phyloP scores from a whole-genome alignment of 352 stramenopile species.

The Globisporangium cederbergense region DNA sequence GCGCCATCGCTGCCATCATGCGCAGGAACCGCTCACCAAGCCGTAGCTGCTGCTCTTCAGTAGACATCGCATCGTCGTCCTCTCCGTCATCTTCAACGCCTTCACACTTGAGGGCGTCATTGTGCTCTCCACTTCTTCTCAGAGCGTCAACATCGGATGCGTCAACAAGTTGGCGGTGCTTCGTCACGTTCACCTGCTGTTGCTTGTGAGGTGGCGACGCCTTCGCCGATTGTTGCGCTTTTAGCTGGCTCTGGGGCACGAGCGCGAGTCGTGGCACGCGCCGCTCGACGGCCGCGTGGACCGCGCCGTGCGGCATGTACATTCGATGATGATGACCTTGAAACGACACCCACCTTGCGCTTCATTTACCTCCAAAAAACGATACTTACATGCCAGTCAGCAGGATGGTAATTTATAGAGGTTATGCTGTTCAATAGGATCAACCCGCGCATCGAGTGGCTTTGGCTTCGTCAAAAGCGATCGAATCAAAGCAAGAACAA shows the following conservation, averaged over 20 bases:
- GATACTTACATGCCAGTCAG: neutral
- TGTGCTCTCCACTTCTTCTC: neutral
- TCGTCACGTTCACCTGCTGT: neutral
- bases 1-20: slow-evolving; percentile 50
- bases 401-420: neutral
- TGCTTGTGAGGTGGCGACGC: slow-evolving; percentile 12
- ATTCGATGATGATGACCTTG: neutral
- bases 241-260: slow-evolving; percentile 37
- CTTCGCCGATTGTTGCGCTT: slow-evolving; percentile 2
- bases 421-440: slow-evolving; percentile 2
- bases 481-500: slow-evolving; percentile 5
- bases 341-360: neutral
- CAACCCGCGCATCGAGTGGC: slow-evolving; percentile 2
- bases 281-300: slow-evolving; percentile 21
- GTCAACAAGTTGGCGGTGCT: neutral
- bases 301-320: slow-evolving; percentile 2
- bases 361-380: neutral
- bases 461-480: neutral
- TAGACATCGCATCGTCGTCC: neutral
- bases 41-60: slow-evolving; percentile 23
- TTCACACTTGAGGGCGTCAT: neutral
- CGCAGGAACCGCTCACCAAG: slow-evolving; percentile 56
- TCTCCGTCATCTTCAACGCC: neutral
- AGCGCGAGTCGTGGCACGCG: slow-evolving; percentile 46
- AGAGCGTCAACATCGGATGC: neutral